phyloP scores from a whole-genome alignment of 1,284 basidiomycete species.

The Sporisorium exsertum region DNA sequence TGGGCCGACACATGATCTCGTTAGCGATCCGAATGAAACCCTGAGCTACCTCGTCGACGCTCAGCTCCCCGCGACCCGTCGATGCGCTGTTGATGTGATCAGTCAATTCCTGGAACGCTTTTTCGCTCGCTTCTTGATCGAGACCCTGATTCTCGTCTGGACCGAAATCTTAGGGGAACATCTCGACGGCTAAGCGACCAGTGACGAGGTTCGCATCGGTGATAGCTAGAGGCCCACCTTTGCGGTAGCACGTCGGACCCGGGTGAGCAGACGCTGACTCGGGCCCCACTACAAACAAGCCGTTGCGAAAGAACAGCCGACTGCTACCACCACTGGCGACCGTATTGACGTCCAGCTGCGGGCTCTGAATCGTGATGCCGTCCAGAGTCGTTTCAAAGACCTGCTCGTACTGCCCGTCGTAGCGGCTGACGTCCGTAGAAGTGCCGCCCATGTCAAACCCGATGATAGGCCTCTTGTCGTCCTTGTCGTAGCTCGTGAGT shows the following conservation, averaged over 20 bases:
- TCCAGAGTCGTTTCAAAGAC: slow-evolving; percentile 92
- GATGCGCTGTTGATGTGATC: slow-evolving; percentile 77
- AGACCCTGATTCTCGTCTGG: slow-evolving; percentile 84
- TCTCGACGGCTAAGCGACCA: slow-evolving; percentile 64
- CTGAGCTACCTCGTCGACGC: slow-evolving; percentile 87
- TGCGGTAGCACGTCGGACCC: slow-evolving; percentile 67
- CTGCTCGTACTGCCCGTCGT: slow-evolving; percentile 84
- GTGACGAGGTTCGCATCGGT: slow-evolving; percentile 68
- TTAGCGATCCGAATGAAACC: slow-evolving; percentile 73
- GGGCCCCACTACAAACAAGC: slow-evolving; percentile 65
- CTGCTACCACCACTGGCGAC: slow-evolving; percentile 66
- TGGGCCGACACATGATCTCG: slow-evolving; percentile 83
- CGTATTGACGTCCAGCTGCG: slow-evolving; percentile 74
- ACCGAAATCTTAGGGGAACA: slow-evolving; percentile 88
- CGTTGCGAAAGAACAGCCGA: slow-evolving; percentile 67
- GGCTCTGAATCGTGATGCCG: slow-evolving; percentile 86
- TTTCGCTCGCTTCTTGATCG: slow-evolving; percentile 75
- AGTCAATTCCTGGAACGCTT: slow-evolving; percentile 77
- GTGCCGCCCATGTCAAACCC: slow-evolving; percentile 78
- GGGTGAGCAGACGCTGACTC: slow-evolving; percentile 67
- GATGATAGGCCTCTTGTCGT: slow-evolving; percentile 78
- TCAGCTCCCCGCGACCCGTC: slow-evolving; percentile 67
- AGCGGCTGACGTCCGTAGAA: slow-evolving; percentile 85
- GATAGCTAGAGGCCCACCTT: slow-evolving; percentile 66
- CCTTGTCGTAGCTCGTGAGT: slow-evolving; percentile 82